Evolutionary conservation across 306 rosid species (phyloP), one percentile per base, ranked within the genome.

Genomic region (Lathyrus oleraceus): DNA sequence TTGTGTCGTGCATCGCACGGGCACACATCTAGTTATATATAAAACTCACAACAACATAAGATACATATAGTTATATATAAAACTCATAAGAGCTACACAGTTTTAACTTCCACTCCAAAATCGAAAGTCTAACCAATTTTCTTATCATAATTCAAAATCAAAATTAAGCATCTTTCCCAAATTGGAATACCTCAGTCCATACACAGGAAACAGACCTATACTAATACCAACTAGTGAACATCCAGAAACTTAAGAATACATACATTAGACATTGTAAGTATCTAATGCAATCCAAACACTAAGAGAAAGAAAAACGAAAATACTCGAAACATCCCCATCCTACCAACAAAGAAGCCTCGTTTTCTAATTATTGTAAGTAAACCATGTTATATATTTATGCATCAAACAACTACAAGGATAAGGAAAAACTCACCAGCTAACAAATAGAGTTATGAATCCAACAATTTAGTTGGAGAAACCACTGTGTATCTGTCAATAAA

Each of bases 381-480:
- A n/a, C n/a, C n/a, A n/a, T n/a, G n/a, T n/a, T n/a, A n/a, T n/a
- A n/a, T n/a, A n/a, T n/a, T n/a, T n/a, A n/a, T n/a, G n/a, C n/a
- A n/a, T n/a, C n/a, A n/a, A n/a, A n/a, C n/a, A n/a, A n/a, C n/a
- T 27, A 8, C 53, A 5, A 68, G 44, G 63, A 67, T 73, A 61
- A 32, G 19, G 75, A 75, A 74, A 76, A 52, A 85, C 96, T 85
- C 76, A 93, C 97, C 91, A 76, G 73, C 21, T 72, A 63, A 47
- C 13, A 85, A 69, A 75, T 62, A 42, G 72, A 75, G 74, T 78
- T 69, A 75, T 69, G 72, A 83, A 81, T 83, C 89, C 77, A 59
- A 76, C 32, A 43, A 77, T 76, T 68, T 45, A 78, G 81, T 47
- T 57, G 70, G 72, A 69, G 62, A 68, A 75, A 80, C 76, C 82